Evolutionary conservation across 2,329 filamentous ascomycete genomes (phyloP).

Genomic region (Cladosporium sp.): DNA sequence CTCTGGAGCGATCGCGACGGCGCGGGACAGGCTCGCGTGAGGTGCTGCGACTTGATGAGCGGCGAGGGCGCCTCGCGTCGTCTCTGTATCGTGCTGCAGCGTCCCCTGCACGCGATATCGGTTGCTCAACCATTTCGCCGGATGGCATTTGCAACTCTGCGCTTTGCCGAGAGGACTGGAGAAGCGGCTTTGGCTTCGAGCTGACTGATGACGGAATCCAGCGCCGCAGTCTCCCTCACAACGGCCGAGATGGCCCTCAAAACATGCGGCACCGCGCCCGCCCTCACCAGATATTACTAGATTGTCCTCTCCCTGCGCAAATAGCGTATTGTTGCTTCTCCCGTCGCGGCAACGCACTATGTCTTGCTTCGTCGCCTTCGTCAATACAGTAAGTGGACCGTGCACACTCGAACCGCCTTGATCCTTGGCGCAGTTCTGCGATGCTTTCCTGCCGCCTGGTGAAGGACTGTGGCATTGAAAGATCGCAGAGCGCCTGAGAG

Average conservation of each 20-base stretch:
- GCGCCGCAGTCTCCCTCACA: neutral
- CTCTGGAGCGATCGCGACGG: neutral
- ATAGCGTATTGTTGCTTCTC: neutral
- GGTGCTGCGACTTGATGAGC: constrained; percentile 4
- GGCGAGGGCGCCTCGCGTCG: constrained; percentile 1
- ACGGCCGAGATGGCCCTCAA: neutral
- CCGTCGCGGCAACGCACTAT: neutral
- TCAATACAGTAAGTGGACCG: neutral
- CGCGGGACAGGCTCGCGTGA: neutral
- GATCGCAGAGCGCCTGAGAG: too few species aligned
- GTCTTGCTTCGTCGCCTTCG: constrained; percentile 3
- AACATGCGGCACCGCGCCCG: neutral
- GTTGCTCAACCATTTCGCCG: neutral
- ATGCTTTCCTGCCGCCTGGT: neutral
- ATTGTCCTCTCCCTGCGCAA: neutral
- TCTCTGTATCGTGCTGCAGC: neutral
- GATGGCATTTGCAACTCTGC: neutral
- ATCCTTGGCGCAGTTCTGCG: neutral
- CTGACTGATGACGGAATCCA: neutral
- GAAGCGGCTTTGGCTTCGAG: neutral
- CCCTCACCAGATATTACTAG: neutral
- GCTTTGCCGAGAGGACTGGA: neutral
- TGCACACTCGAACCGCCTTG: neutral
- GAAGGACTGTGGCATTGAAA: neutral
- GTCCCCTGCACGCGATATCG: neutral